These are phyloP conservation scores for Parasitella parasitica DNA, from an alignment of 371 early-diverging fungal genomes.

Conservation along the genomic window DNA sequence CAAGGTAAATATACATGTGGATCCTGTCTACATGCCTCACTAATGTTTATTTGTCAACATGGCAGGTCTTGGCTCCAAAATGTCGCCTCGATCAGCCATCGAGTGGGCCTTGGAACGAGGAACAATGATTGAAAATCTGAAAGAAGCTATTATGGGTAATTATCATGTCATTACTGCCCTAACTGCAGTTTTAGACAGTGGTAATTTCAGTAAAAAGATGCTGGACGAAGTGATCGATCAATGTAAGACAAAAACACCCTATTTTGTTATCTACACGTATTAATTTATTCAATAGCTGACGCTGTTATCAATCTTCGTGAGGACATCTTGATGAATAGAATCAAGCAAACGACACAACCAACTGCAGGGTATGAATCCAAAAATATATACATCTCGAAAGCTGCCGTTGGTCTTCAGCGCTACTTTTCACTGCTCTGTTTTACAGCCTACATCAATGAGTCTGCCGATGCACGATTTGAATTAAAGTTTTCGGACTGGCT, in stretches of 20 bases:
- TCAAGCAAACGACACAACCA: slow-evolving; percentile 44
- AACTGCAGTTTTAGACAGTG: slow-evolving; percentile 50
- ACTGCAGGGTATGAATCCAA: slow-evolving; percentile 26
- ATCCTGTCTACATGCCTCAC: not conserved
- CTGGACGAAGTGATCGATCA: slow-evolving; percentile 60
- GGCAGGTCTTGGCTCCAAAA: slow-evolving; percentile 32
- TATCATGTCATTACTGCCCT: slow-evolving; percentile 54
- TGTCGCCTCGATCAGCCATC: slow-evolving; percentile 51
- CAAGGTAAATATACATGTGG: slow-evolving; percentile 29
- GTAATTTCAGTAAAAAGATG: slow-evolving; percentile 47
- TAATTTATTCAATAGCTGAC: slow-evolving; percentile 42
- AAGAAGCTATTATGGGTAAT: slow-evolving; percentile 62
- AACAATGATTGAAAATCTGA: slow-evolving; percentile 52
- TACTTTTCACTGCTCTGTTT: slow-evolving; percentile 66
- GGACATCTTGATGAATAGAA: slow-evolving; percentile 59
- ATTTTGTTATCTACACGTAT: not conserved
- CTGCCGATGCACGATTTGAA: slow-evolving; percentile 31
- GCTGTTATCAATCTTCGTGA: slow-evolving; percentile 65
- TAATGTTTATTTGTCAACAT: not conserved
- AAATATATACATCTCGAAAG: slow-evolving; percentile 37
- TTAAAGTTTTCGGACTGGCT: slow-evolving; percentile 56
- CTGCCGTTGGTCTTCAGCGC: slow-evolving; percentile 57
- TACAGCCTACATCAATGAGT: slow-evolving; percentile 55
- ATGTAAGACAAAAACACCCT: slow-evolving; percentile 34
- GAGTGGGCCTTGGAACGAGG: slow-evolving; percentile 63